Percentiles rank a stretch among this genome's conserved stretches.
phyloP scores from a whole-genome alignment of 495 filamentous ascomycete species.

The Chaetomium fimeti region DNA sequence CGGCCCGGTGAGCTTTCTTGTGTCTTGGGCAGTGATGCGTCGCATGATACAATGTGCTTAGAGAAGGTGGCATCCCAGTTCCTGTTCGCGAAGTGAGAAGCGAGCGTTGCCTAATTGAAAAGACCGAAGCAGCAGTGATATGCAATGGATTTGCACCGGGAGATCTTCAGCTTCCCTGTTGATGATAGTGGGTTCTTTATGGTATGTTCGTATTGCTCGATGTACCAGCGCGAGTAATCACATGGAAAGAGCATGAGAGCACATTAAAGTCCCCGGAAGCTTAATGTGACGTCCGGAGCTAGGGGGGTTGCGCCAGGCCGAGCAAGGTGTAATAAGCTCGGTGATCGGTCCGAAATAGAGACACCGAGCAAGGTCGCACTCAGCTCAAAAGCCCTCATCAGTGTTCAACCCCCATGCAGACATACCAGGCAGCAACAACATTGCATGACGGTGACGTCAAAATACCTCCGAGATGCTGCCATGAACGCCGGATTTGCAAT shows the following conservation, averaged over 20 bases:
- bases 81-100: background rate
- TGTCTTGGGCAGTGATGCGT: slow-evolving; percentile 5
- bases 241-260: background rate
- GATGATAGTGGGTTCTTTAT: background rate
- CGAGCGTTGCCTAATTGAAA: background rate
- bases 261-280: too few relatives aligned
- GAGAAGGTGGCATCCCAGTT: slow-evolving; percentile 7
- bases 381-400: background rate
- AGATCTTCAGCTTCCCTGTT: slow-evolving; percentile 1
- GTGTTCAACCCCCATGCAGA: background rate
- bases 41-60: slow-evolving; percentile 4
- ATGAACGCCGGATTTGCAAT: background rate
- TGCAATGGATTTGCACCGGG: background rate
- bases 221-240: background rate
- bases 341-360: background rate
- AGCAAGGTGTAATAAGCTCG: background rate
- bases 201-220: background rate
- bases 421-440: too few relatives aligned
- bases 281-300: background rate
- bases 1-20: background rate
- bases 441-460: too few relatives aligned
- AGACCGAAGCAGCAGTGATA: slow-evolving; percentile 5
- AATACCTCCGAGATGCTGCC: background rate
- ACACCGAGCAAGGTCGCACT: background rate
- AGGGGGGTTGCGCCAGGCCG: background rate